Evolutionary conservation across 176 grass and related monocot genomes (phyloP).

Genomic region (Pontederia paniculata): DNA sequence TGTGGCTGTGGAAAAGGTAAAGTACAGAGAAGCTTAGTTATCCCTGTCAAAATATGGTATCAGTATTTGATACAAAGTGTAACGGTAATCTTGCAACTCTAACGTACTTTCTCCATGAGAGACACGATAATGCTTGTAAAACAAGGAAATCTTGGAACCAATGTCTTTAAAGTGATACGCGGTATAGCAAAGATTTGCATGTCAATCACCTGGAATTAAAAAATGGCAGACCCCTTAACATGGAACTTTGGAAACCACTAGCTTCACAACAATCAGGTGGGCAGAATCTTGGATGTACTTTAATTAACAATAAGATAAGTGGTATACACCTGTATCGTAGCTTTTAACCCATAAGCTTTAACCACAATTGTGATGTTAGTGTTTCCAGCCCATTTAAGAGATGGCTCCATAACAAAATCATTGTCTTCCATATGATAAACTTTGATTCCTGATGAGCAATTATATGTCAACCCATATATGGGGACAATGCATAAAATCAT

Average conservation of each 20-base stretch:
- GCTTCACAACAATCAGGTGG: not conserved
- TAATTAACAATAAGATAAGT: not conserved
- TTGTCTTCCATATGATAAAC: constrained; percentile 83
- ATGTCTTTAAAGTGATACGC: constrained; percentile 86
- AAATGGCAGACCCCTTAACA: not conserved
- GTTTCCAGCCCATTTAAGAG: constrained; percentile 95
- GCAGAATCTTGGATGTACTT: not conserved
- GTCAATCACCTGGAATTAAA: constrained; percentile 68
- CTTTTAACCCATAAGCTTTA: constrained; percentile 74
- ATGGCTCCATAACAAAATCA: constrained; percentile 96
- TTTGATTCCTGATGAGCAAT: constrained; percentile 75
- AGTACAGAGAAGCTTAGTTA: not conserved
- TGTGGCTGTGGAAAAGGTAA: constrained; percentile 65
- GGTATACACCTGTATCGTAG: constrained; percentile 49
- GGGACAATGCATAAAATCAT: constrained; percentile 1
- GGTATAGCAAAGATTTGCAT: constrained; percentile 86
- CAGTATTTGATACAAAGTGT: constrained; percentile 4
- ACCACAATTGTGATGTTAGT: constrained; percentile 70
- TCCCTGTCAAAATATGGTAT: not conserved
- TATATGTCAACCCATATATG: not conserved
- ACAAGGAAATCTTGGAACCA: constrained; percentile 85
- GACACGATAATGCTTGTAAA: constrained; percentile 75
- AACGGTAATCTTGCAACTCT: constrained; percentile 8
- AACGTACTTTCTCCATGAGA: constrained; percentile 82
- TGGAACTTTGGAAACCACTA: not conserved